phyloP scores from a whole-genome alignment of 768 basidiomycete genomes.

The Boletus pseudopeckii region DNA sequence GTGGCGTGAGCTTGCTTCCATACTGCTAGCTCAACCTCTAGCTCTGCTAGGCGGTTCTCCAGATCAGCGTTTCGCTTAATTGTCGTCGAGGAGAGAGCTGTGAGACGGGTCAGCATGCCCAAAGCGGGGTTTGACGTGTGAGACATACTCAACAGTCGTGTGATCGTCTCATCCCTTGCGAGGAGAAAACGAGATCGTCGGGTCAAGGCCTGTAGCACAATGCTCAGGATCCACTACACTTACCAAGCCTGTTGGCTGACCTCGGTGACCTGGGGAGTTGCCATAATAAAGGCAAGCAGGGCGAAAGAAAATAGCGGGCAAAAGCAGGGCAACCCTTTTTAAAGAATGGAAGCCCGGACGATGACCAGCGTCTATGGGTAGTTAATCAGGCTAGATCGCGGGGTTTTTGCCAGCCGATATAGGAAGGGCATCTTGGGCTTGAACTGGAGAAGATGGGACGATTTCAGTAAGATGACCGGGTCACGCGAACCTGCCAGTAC shows the following conservation, averaged over 20 bases:
- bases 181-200: conserved; percentile 18
- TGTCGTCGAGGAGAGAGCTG: conserved; percentile 64
- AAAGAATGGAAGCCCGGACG: conserved; percentile 33
- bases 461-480: conserved; percentile 20
- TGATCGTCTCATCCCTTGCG: conserved; percentile 64
- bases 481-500: conserved; percentile 28
- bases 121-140: conserved; percentile 1
- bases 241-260: conserved; percentile 65
- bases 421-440: conserved; percentile 22
- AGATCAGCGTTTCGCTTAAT: conserved; percentile 61
- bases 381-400: conserved; percentile 53
- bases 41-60: conserved; percentile 60
- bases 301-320: conserved; percentile 28
- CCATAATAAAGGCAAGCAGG: conserved; percentile 39
- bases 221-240: conserved; percentile 26
- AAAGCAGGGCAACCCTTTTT: conserved; percentile 30
- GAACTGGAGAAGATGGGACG: conserved; percentile 20
- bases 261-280: conserved; percentile 59
- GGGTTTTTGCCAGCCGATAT: conserved; percentile 46
- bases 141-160: conserved; percentile 54
- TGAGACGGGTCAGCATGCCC: conserved; percentile 9
- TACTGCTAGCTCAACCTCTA: conserved; percentile 64
- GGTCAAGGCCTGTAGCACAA: conserved; percentile 15
- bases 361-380: conserved; percentile 40
- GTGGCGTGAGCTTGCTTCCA: conserved; percentile 71